Conservation (phyloP, 2,329 filamentous ascomycete genomes). For the Septoria linicola region DNA sequence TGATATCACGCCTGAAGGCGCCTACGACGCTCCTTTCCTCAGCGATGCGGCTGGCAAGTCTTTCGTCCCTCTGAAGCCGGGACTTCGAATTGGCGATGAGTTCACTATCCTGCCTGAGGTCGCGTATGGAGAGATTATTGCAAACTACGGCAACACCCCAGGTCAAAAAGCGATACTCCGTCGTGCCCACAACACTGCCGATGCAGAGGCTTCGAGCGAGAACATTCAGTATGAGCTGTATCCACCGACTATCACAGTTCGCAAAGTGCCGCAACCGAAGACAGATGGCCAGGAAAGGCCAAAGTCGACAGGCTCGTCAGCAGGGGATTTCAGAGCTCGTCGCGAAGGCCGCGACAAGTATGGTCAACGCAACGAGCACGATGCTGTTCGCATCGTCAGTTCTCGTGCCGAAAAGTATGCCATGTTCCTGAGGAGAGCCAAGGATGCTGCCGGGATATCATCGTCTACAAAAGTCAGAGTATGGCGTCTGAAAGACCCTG, state of each 20-base stretch:
- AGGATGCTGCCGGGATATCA: conserved; percentile 66
- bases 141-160: conserved; percentile 76
- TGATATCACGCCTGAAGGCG: conserved; percentile 61
- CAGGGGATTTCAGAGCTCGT: conserved; percentile 33
- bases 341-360: conserved; percentile 19
- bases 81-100: conserved; percentile 62
- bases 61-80: conserved; percentile 73
- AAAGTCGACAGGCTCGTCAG: conserved; percentile 28
- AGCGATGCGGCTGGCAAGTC: conserved; percentile 25
- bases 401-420: conserved; percentile 70
- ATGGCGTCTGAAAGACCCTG: conserved; percentile 63
- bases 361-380: conserved; percentile 41
- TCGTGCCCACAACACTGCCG: conserved; percentile 72
- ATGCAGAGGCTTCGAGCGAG: conserved; percentile 52
- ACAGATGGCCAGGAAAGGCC: not conserved
- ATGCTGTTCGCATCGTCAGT: conserved; percentile 66
- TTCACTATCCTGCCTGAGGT: conserved; percentile 75
- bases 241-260: conserved; percentile 79
- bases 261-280: conserved; percentile 65
- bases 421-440: conserved; percentile 73
- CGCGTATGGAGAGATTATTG: conserved; percentile 77
- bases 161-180: conserved; percentile 67
- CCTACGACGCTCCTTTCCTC: conserved; percentile 29
- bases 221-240: conserved; percentile 81
- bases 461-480: conserved; percentile 71